A percentile compares a stretch with the other conserved stretches of the same genome.
These are phyloP conservation scores for Sphaerulina populicola DNA, from an alignment of 2,329 filamentous ascomycete species.

Conservation along the genomic window DNA sequence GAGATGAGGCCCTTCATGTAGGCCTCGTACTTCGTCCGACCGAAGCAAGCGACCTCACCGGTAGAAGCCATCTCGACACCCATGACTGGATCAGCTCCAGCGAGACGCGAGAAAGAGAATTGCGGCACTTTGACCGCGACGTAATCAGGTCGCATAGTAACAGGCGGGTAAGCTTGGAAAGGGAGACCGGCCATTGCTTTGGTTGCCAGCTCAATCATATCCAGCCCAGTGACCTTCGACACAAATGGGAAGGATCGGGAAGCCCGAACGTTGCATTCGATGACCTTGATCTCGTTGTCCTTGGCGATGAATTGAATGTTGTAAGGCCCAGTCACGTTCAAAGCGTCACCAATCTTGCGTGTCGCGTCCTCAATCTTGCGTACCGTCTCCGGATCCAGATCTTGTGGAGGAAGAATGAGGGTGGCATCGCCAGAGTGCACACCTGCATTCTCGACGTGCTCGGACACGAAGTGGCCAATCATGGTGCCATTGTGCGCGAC, in stretches of 20 bases:
- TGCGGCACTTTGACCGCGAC: conserved; percentile 97
- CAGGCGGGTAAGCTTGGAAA: conserved; percentile 70
- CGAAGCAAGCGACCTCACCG: conserved; percentile 94
- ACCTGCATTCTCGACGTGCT: conserved; percentile 97
- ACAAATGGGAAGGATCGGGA: conserved; percentile 97
- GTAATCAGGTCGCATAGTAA: conserved; percentile 66
- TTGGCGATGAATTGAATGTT: conserved; percentile 99
- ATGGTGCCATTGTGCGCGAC: conserved; percentile 84
- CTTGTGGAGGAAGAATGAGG: conserved; percentile 86
- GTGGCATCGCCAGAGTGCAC: conserved; percentile 98
- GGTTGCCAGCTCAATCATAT: conserved; percentile 96
- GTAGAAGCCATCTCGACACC: conserved; percentile 99
- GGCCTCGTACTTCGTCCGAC: conserved; percentile 90
- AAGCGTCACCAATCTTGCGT: conserved; percentile 82
- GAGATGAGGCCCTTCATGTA: conserved; percentile 94
- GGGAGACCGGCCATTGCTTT: conserved; percentile 88
- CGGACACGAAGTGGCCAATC: conserved; percentile 92
- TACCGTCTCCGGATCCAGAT: conserved; percentile 82
- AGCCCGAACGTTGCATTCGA: conserved; percentile 95
- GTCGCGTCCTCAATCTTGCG: conserved; percentile 89
- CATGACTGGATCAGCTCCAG: conserved; percentile 88
- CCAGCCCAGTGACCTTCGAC: conserved; percentile 95
- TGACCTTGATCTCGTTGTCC: conserved; percentile 99
- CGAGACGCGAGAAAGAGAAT: conserved; percentile 96
- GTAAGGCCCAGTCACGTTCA: conserved; percentile 93